These are phyloP conservation scores for Geotrichum reessii DNA, from an alignment of 1,139 yeast species.

Conservation along the genomic window DNA sequence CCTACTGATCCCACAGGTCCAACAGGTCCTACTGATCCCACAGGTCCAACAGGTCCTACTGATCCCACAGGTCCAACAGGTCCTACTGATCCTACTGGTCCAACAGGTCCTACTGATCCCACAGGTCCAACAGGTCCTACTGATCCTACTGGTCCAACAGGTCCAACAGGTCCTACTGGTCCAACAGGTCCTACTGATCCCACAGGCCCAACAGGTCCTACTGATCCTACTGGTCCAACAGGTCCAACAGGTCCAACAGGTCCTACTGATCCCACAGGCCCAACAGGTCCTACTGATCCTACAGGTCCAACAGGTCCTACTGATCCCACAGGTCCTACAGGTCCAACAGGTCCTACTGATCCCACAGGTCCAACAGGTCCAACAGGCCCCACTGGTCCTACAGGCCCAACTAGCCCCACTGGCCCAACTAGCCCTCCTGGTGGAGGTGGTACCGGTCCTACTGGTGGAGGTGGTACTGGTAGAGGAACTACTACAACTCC, in stretches of 20 bases:
- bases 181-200: not conserved
- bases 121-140: not conserved
- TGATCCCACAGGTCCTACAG: not conserved
- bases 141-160: not conserved
- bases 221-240: not conserved
- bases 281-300: not conserved
- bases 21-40: not conserved
- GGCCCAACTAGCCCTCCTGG: too few relatives aligned
- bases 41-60: not conserved
- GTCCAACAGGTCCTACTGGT: not conserved
- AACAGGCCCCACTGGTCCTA: not conserved
- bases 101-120: not conserved
- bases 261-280: not conserved
- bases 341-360: not conserved
- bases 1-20: not conserved
- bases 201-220: not conserved
- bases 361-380: not conserved
- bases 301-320: not conserved
- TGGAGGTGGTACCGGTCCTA: too few relatives aligned
- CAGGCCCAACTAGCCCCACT: not conserved
- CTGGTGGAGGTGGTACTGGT: not conserved
- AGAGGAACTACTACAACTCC: not conserved
- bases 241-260: too few relatives aligned
- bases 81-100: not conserved
- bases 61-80: not conserved